These are phyloP conservation scores for Phytophthora citricola DNA, from an alignment of 352 stramenopile genomes.

Conservation along the genomic window DNA sequence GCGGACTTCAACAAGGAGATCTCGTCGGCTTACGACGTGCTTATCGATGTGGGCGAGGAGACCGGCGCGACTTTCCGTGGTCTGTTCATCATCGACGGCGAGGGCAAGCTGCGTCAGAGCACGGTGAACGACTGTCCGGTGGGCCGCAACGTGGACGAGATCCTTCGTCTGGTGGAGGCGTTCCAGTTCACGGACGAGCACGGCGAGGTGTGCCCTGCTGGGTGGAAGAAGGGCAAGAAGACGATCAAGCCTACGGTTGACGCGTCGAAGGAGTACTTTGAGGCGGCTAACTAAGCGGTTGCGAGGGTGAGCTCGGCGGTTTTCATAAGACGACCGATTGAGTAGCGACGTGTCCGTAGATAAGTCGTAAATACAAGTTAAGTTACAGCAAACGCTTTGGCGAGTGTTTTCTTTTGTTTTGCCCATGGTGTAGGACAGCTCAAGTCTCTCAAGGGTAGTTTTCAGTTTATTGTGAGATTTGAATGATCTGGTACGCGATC, in stretches of 20 bases:
- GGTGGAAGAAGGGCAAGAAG: conserved; percentile 90
- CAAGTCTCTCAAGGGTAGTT: too few relatives aligned
- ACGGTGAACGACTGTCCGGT: conserved; percentile 91
- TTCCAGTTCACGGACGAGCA: conserved; percentile 93
- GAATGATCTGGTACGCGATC: too few relatives aligned
- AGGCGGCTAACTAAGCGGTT: conserved; percentile 28
- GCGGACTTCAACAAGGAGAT: conserved; percentile 90
- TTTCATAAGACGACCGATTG: neutral
- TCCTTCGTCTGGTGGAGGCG: conserved; percentile 87
- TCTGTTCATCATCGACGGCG: conserved; percentile 91
- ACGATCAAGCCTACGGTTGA: conserved; percentile 87
- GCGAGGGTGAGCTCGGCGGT: neutral
- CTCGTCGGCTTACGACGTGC: conserved; percentile 78
- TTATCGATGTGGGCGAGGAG: conserved; percentile 66
- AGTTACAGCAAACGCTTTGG: neutral
- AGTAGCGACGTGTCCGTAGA: neutral
- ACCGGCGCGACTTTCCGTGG: conserved; percentile 80
- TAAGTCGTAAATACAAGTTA: conserved; percentile 15
- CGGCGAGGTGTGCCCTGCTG: conserved; percentile 89
- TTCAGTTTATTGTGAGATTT: too few relatives aligned
- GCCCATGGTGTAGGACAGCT: too few relatives aligned
- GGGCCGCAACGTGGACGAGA: conserved; percentile 90
- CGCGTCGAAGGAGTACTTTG: conserved; percentile 81
- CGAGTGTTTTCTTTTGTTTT: too few relatives aligned
- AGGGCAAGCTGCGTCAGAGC: conserved; percentile 83